Base-by-base conservation (phyloP, 768 basidiomycete genomes). In the Tulasnella sp. region DNA sequence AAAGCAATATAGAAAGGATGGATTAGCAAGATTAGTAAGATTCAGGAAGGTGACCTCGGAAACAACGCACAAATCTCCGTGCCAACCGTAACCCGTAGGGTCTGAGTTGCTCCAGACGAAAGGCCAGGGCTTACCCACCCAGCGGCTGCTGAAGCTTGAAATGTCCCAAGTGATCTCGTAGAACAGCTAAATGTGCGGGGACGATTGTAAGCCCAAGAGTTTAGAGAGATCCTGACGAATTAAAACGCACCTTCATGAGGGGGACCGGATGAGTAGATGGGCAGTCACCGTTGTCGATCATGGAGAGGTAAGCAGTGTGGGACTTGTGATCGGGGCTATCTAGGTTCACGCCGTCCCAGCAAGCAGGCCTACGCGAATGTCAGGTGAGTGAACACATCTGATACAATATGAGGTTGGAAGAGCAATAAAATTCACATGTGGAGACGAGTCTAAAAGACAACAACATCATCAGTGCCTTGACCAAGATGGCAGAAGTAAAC, bases 251-350 rank as follows among this genome's bases (percentile, higher is more conserved):
- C 28, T 75, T 76, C 54, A 82, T 81, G 31, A 82, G 69, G 40
- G 46, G 75, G 37, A 82, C 76, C 18, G 81, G 81, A 42, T 77
- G 80, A 28, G 75, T 75, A 5, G 73, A 40, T 42, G 81, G 81
- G 64, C 81, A 82, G 7, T 40, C 34, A 20, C 80, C 80, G 54
- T 77, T 80, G 34, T 80, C 80, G 28, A 80, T 16, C 44, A 58
- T 58, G 22, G 72, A 76, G 54, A 81, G 81, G 75, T 64, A 81
- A 31, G 81, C 44, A 28, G 46, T 74, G 60, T 82, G 72, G 7
- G 54, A 64, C 60, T 64, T 46, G 74, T 54, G 34, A 50, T 90
- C 87, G 12, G 86, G 64, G 18, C 89, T 90, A 83, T 90, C 89
- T 48, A 83, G 42, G 83, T 90, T 89, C 50, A 72, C 41, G 42